These are phyloP conservation scores for Chamaecrista fasciculata DNA, from an alignment of 306 rosid species.

Conservation along the genomic window DNA sequence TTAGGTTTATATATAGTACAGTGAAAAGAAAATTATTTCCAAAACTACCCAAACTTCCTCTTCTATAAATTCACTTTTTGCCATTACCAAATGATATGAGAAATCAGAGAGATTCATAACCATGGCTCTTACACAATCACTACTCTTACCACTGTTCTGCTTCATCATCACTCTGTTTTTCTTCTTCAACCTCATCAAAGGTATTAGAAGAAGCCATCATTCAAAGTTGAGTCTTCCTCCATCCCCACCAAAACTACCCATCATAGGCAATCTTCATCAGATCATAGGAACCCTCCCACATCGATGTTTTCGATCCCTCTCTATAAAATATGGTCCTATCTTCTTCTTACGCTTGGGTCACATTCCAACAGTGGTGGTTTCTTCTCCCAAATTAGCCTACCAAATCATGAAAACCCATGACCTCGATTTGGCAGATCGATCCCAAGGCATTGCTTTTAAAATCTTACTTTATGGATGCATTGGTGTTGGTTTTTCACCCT, in stretches of 20 bases:
- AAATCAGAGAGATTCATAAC: too few relatives aligned
- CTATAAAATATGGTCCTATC: conserved; percentile 24
- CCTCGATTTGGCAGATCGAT: conserved; percentile 21
- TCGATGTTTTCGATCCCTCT: conserved; percentile 19
- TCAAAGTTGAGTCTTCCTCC: conserved; percentile 19
- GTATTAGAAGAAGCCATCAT: background rate
- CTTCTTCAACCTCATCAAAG: background rate
- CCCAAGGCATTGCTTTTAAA: conserved; percentile 24
- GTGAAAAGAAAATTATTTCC: too few relatives aligned
- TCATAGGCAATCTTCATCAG: conserved; percentile 44
- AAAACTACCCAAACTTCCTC: too few relatives aligned
- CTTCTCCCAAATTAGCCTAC: conserved; percentile 18
- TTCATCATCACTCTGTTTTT: background rate
- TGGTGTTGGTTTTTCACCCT: conserved; percentile 22
- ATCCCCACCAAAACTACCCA: conserved; percentile 37
- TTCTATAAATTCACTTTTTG: too few relatives aligned
- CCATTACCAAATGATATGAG: too few relatives aligned
- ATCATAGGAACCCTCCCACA: conserved; percentile 40
- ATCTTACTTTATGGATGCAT: conserved; percentile 29
- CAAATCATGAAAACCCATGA: conserved; percentile 32
- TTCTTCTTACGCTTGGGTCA: conserved; percentile 35
- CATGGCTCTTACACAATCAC: too few relatives aligned
- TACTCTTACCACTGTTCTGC: background rate
- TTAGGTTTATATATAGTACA: too few relatives aligned
- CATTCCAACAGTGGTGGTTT: conserved; percentile 32